phyloP scores from a whole-genome alignment of 805 yeast species.

The Naumovozyma baii region DNA sequence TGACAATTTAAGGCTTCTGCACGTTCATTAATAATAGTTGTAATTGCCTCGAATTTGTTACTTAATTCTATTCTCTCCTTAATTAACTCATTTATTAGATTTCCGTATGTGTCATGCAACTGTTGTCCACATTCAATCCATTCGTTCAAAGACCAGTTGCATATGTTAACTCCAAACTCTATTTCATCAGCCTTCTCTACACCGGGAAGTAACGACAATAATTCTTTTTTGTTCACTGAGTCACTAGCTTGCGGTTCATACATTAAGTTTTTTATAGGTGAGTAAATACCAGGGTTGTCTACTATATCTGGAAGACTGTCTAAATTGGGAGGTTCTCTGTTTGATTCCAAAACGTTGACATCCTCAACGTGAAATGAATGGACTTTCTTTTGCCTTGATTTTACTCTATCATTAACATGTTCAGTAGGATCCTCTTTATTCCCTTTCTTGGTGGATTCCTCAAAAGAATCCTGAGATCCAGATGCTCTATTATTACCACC shows the following conservation, averaged over 20 bases:
- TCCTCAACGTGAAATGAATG: background rate
- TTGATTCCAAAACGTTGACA: background rate
- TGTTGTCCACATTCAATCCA: constrained; percentile 35
- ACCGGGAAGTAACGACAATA: constrained; percentile 5
- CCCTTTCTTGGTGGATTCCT: background rate
- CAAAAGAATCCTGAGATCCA: background rate
- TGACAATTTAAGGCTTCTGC: constrained; percentile 28
- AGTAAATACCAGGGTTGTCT: constrained; percentile 1
- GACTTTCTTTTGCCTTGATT: background rate
- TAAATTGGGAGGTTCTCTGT: background rate
- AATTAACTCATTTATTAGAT: constrained; percentile 30
- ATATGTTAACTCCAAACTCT: constrained; percentile 21
- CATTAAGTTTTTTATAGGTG: background rate
- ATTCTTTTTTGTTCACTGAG: background rate
- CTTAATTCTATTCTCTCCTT: constrained; percentile 34
- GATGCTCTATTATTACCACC: background rate
- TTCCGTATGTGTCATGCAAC: constrained; percentile 28
- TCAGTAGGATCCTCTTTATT: background rate
- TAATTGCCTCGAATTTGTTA: constrained; percentile 32
- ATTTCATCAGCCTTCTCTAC: constrained; percentile 14
- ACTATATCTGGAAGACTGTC: background rate
- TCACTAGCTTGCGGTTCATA: background rate
- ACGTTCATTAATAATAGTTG: constrained; percentile 31
- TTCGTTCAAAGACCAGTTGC: constrained; percentile 19
- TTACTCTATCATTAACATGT: background rate